Percentiles rank a stretch among this genome's conserved stretches.
phyloP scores from a whole-genome alignment of 352 stramenopile genomes.

The Phytophthora ohioensis region DNA sequence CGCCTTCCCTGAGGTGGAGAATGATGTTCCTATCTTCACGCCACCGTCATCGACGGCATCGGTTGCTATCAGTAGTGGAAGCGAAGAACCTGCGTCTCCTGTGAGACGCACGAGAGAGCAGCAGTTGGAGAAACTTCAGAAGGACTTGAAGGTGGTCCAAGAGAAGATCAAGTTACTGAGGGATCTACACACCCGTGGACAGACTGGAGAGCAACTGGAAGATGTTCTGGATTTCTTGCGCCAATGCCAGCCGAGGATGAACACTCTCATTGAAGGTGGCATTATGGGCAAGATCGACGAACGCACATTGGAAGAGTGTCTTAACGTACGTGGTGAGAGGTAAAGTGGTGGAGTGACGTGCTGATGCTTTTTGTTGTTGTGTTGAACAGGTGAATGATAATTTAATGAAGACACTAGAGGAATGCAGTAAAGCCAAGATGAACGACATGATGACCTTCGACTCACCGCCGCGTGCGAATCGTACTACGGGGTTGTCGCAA shows the following conservation, averaged over 20 bases:
- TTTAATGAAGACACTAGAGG: slow-evolving; percentile 81
- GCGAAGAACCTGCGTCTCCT: slow-evolving; percentile 13
- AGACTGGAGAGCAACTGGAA: slow-evolving; percentile 58
- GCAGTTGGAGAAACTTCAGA: slow-evolving; percentile 77
- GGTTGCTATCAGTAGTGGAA: slow-evolving; percentile 5
- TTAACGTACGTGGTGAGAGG: slow-evolving; percentile 59
- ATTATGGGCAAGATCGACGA: slow-evolving; percentile 89
- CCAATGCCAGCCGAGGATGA: slow-evolving; percentile 89
- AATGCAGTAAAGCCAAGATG: slow-evolving; percentile 46
- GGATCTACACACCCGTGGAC: slow-evolving; percentile 45
- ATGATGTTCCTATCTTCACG: slow-evolving; percentile 79
- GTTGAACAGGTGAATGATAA: slow-evolving; percentile 78
- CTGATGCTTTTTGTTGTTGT: slow-evolving; percentile 7
- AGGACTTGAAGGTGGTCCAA: slow-evolving; percentile 71
- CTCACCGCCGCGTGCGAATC: slow-evolving; percentile 50
- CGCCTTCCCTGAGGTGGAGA: slow-evolving; percentile 70
- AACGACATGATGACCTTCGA: slow-evolving; percentile 69
- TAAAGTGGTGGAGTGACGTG: not conserved
- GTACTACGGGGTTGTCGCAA: slow-evolving; percentile 29
- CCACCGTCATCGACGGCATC: slow-evolving; percentile 51
- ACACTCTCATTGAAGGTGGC: slow-evolving; percentile 87
- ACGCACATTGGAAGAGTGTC: slow-evolving; percentile 77
- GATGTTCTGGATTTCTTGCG: slow-evolving; percentile 83
- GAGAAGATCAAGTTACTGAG: slow-evolving; percentile 73
- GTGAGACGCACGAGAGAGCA: slow-evolving; percentile 52